Base-by-base conservation (phyloP, 2,329 filamentous ascomycete species). In the Verticillium albo-atrum region DNA sequence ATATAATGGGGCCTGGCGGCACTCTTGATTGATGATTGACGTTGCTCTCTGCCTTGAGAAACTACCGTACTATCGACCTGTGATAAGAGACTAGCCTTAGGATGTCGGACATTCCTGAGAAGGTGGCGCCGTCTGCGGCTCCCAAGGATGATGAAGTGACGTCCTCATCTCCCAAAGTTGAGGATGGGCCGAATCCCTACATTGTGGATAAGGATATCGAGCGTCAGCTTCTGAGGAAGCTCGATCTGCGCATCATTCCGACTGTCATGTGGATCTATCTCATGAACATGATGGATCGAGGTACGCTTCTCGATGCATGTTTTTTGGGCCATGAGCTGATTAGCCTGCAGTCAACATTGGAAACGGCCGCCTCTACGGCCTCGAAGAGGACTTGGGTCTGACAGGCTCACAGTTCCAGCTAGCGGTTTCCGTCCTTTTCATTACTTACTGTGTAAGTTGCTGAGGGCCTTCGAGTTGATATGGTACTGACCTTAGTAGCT, bases 381-480 rank as follows among this genome's bases (percentile, higher is more conserved):
- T 89, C 34, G 83, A 88, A 68, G 71, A 80, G 25, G 86, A 89
- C 58, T 74, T 89, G 3, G 74, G 77, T 12, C 72, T 90, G 63
- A 34, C 25, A 7, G 68, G 78, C 3, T 79, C 81, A 25, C 81
- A 88, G 63, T 89, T 84, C 65, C 84, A 89, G 67, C 54, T 80
- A 15, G 74, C 79, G 0, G 80, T 84, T 1, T 83, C 81, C 0
- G 64, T 73, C 10, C 66, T 72, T 14, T 73, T 72, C 55, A 63
- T 76, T 32, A 70, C 71, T 1, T 74, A 75, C 54, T 81, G 77
- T 67, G 79, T 80, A 75, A 59, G 74, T 60, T n/a, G 17, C 17
- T 17, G n/a, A n/a, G n/a, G n/a, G n/a, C n/a, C n/a, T n/a, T n/a
- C n/a, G n/a, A n/a, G 23, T 15, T 30, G 37, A 47, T 17, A 52